phyloP scores from a whole-genome alignment of 2,329 filamentous ascomycete genomes.

The Cyanodermella asteris region DNA sequence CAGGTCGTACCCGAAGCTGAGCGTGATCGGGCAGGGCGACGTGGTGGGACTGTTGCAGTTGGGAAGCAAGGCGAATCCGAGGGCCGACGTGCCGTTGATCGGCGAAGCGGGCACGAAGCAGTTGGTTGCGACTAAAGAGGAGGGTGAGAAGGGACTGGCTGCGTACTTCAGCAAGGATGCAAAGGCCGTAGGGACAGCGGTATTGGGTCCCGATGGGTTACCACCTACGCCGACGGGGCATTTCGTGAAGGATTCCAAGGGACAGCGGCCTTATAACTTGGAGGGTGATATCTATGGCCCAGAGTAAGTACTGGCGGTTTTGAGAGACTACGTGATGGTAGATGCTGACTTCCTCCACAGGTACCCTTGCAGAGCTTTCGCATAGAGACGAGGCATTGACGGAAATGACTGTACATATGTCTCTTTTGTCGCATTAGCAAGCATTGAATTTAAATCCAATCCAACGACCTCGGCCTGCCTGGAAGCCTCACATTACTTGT shows the following conservation, averaged over 20 bases:
- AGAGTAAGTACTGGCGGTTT: no score
- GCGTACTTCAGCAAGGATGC: slow-evolving; percentile 48
- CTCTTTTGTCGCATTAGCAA: no score
- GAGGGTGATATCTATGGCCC: no score
- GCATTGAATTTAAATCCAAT: no score
- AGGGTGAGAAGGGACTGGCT: slow-evolving; percentile 51
- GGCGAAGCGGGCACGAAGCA: slow-evolving; percentile 51
- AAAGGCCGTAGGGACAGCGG: slow-evolving; percentile 28
- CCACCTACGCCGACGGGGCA: slow-evolving; percentile 69
- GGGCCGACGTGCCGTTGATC: slow-evolving; percentile 53
- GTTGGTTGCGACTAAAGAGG: slow-evolving; percentile 54
- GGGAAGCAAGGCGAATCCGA: slow-evolving; percentile 60
- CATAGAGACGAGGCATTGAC: slow-evolving; percentile 3
- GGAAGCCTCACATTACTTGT: no score
- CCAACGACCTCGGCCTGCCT: no score
- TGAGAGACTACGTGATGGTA: neutral
- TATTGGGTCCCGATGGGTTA: slow-evolving; percentile 55
- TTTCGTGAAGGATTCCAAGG: slow-evolving; percentile 28
- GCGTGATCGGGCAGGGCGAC: slow-evolving; percentile 63
- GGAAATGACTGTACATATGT: no score
- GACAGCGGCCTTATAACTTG: slow-evolving; percentile 54
- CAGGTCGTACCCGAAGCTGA: slow-evolving; percentile 59
- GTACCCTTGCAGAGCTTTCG: slow-evolving; percentile 42
- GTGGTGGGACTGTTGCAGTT: slow-evolving; percentile 67
- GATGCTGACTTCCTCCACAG: slow-evolving; percentile 17